Evolutionary conservation across 1,284 basidiomycete genomes (phyloP).

Genomic region (Chalciporus piperatoides): DNA sequence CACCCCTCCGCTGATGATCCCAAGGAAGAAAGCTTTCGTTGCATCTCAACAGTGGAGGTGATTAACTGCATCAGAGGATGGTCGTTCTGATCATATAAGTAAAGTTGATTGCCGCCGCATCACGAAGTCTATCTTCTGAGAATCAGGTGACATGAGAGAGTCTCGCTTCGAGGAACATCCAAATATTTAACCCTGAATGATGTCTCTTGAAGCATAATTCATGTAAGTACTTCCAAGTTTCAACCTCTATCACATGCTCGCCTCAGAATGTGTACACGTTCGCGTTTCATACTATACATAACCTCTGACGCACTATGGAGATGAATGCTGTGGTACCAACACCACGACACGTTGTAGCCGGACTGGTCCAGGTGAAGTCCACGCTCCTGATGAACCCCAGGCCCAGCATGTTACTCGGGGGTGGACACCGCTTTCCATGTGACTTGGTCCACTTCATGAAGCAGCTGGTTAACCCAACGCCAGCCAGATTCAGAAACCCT

Average conservation of each 20-base stretch:
- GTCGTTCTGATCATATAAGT: too few relatives aligned
- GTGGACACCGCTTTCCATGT: slow-evolving; percentile 8
- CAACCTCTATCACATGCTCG: not conserved
- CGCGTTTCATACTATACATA: slow-evolving; percentile 14
- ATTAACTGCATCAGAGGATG: too few relatives aligned
- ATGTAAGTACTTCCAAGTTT: not conserved
- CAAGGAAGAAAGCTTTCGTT: too few relatives aligned
- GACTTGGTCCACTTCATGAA: slow-evolving; percentile 4
- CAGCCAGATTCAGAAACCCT: not conserved
- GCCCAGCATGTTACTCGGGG: slow-evolving; percentile 4
- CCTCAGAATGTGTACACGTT: not conserved
- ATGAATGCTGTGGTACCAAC: not conserved
- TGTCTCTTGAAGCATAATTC: too few relatives aligned
- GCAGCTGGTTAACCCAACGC: slow-evolving; percentile 2
- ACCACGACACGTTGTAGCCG: slow-evolving; percentile 12
- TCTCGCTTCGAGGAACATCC: too few relatives aligned
- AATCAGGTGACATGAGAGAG: too few relatives aligned
- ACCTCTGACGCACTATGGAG: slow-evolving; percentile 8
- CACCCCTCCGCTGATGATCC: too few relatives aligned
- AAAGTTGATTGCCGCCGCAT: too few relatives aligned
- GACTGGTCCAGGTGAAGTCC: slow-evolving; percentile 12
- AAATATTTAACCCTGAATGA: too few relatives aligned
- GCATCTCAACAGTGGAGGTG: too few relatives aligned
- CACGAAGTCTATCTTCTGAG: too few relatives aligned
- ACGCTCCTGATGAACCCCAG: slow-evolving; percentile 1